phyloP scores from a whole-genome alignment of 2,329 filamentous ascomycete species.

The Zasmidium citrigriseum region DNA sequence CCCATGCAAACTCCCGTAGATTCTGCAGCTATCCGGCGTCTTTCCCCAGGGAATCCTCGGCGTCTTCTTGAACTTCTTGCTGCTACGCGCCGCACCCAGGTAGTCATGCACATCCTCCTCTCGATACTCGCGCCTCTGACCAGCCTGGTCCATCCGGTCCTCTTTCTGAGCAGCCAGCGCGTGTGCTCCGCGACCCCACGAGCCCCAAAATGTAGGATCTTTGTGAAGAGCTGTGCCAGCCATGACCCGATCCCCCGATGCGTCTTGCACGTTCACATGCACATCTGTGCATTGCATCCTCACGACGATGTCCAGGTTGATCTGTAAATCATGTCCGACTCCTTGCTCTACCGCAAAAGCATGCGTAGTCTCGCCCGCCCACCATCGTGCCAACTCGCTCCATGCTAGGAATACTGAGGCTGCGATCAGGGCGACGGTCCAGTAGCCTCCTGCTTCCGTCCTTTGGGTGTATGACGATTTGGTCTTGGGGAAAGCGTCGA shows the following conservation, averaged over 20 bases:
- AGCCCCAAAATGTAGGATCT: slow-evolving; percentile 76
- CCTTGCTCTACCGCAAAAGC: slow-evolving; percentile 93
- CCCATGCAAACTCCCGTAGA: slow-evolving; percentile 85
- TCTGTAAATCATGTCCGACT: slow-evolving; percentile 81
- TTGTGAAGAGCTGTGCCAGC: slow-evolving; percentile 72
- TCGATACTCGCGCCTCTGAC: slow-evolving; percentile 58
- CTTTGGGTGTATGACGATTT: slow-evolving; percentile 89
- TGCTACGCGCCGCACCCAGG: slow-evolving; percentile 68
- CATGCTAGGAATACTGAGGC: slow-evolving; percentile 75
- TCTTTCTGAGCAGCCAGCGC: slow-evolving; percentile 59
- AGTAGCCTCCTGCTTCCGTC: slow-evolving; percentile 85
- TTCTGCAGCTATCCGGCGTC: slow-evolving; percentile 73
- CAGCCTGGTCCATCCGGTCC: slow-evolving; percentile 62
- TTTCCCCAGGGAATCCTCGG: slow-evolving; percentile 59
- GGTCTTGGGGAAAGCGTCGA: slow-evolving; percentile 97
- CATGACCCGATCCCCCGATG: slow-evolving; percentile 85
- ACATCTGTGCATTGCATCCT: slow-evolving; percentile 83
- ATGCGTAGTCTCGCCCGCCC: slow-evolving; percentile 78
- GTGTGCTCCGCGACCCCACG: slow-evolving; percentile 71
- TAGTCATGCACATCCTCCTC: slow-evolving; percentile 93
- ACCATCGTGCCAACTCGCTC: slow-evolving; percentile 80
- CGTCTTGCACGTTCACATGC: slow-evolving; percentile 97
- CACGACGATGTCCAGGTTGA: slow-evolving; percentile 94
- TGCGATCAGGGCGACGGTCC: slow-evolving; percentile 79
- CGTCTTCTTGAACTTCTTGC: slow-evolving; percentile 69